Evolutionary conservation across 176 grass and related monocot species (phyloP).

Genomic region (Elymus sibiricus): DNA sequence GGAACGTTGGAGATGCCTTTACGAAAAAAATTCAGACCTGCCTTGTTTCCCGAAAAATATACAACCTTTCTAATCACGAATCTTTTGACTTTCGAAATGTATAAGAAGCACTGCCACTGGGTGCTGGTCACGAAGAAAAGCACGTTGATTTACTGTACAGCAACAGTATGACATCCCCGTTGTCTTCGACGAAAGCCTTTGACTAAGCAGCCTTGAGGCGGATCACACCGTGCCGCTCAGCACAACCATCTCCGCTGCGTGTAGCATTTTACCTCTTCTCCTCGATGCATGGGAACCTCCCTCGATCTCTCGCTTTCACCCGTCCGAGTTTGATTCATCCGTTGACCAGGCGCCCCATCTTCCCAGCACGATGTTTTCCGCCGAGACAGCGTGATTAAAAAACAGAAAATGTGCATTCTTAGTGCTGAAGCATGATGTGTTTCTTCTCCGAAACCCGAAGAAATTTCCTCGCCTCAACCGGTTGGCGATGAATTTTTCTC

Average conservation of each 20-base stretch:
- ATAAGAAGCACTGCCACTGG: not conserved
- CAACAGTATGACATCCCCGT: too few species aligned
- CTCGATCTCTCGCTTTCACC: not conserved
- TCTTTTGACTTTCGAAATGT: not conserved
- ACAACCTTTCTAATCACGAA: not conserved
- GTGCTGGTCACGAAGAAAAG: not conserved
- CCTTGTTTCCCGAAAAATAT: not conserved
- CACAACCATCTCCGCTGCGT: not conserved
- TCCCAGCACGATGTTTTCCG: not conserved
- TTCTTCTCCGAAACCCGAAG: not conserved
- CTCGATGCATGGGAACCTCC: not conserved
- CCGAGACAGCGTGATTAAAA: not conserved
- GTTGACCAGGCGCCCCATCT: not conserved
- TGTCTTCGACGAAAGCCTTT: too few species aligned
- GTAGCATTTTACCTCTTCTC: not conserved
- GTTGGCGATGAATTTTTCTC: not conserved
- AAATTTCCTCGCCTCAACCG: not conserved
- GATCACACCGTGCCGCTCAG: not conserved
- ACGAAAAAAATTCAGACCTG: too few species aligned
- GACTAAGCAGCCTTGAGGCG: too few species aligned
- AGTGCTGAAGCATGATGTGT: conserved; percentile 8
- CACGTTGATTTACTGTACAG: not conserved
- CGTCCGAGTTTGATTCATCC: conserved; percentile 3
- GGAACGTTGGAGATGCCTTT: too few species aligned
- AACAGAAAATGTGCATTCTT: conserved; percentile 10